Conservation (phyloP, 2,329 filamentous ascomycete species). For the Capronia americana region DNA sequence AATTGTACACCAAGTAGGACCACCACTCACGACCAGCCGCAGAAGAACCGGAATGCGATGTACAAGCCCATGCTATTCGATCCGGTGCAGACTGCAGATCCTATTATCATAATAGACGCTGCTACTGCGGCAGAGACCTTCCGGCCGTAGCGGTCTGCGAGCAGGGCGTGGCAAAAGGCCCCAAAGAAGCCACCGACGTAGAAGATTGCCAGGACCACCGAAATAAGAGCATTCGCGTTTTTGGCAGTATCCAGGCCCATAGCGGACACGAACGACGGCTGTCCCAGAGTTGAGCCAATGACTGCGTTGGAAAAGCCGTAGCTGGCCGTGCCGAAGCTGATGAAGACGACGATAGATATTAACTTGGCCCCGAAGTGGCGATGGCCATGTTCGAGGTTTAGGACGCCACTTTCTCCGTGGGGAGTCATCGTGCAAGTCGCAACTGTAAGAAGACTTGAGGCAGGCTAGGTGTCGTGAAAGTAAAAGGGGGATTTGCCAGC, state of each 20-base stretch:
- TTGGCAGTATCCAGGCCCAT: slow-evolving; percentile 11
- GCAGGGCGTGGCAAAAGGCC: neutral
- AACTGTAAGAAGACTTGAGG: too few species aligned
- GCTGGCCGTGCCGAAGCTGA: slow-evolving; percentile 2
- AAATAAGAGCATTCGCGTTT: neutral
- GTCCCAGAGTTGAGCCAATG: slow-evolving; percentile 40
- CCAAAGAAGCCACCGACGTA: slow-evolving; percentile 27
- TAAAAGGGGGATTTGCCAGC: too few species aligned
- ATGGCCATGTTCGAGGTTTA: too few species aligned
- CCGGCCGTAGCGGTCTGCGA: slow-evolving; percentile 6
- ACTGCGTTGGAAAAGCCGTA: slow-evolving; percentile 24
- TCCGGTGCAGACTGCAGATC: slow-evolving; percentile 11
- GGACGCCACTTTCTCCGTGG: too few species aligned
- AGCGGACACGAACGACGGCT: slow-evolving; percentile 52
- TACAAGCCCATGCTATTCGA: slow-evolving; percentile 21
- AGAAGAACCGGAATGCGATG: slow-evolving; percentile 27
- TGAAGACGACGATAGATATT: slow-evolving; percentile 10
- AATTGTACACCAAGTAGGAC: neutral
- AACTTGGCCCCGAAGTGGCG: too few species aligned
- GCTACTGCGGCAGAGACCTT: slow-evolving; percentile 2
- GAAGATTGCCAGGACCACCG: neutral
- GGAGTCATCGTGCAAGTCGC: too few species aligned
- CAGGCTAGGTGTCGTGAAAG: too few species aligned
- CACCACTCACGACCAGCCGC: slow-evolving; percentile 22
- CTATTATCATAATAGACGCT: neutral